Percentiles rank a stretch among this genome's conserved stretches.
These are phyloP conservation scores for Puccinia novopanici DNA, from an alignment of 1,284 basidiomycete species.

Conservation along the genomic window DNA sequence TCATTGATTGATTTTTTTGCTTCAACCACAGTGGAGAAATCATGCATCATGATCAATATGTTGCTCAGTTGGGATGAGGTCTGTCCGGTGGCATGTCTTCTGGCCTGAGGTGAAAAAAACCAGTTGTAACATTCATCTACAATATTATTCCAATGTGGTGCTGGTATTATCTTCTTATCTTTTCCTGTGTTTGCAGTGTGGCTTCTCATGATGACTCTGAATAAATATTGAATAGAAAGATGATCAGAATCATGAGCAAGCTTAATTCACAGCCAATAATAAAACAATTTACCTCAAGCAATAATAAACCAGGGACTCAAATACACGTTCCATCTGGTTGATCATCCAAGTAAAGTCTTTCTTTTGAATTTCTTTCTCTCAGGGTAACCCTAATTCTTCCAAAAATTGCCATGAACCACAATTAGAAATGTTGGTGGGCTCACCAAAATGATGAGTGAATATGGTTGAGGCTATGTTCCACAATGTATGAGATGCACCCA, in stretches of 20 bases:
- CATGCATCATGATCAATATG: too few relatives aligned
- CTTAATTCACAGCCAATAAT: too few relatives aligned
- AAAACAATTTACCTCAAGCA: not conserved
- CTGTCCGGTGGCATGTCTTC: not conserved
- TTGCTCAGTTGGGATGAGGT: constrained; percentile 6
- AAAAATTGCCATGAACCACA: too few relatives aligned
- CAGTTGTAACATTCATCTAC: too few relatives aligned
- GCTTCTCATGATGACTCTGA: too few relatives aligned
- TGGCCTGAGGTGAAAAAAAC: not conserved
- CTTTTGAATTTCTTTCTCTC: too few relatives aligned
- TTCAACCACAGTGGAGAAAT: constrained; percentile 25
- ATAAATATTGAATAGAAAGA: too few relatives aligned
- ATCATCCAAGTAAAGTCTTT: too few relatives aligned
- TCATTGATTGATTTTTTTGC: constrained; percentile 14
- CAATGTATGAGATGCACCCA: constrained; percentile 15
- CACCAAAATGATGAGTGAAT: constrained; percentile 1
- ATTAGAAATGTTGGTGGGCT: not conserved
- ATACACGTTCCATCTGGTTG: not conserved
- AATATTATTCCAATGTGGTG: not conserved
- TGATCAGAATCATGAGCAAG: too few relatives aligned
- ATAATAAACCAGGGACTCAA: not conserved
- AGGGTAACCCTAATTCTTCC: too few relatives aligned
- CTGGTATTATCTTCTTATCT: not conserved
- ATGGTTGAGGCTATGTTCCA: constrained; percentile 5
- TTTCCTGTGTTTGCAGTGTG: too few relatives aligned